Percentiles rank a stretch among this genome's conserved stretches.
These are phyloP conservation scores for Dothideomycetes sp. DNA, from an alignment of 2,329 filamentous ascomycete genomes.

Conservation along the genomic window DNA sequence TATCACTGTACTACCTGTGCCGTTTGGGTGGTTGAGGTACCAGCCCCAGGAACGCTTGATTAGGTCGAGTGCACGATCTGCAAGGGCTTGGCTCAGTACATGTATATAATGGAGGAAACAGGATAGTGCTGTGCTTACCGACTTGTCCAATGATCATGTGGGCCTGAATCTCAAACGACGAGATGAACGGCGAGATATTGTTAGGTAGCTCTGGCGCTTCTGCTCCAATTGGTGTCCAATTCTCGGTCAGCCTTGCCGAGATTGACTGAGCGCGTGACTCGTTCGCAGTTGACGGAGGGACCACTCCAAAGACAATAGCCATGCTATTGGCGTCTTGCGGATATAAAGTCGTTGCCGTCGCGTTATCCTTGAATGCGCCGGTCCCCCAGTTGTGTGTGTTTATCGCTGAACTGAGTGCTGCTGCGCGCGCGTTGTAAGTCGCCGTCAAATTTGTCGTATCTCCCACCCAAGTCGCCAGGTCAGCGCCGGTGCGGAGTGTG, in stretches of 20 bases:
- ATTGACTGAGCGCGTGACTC: conserved; percentile 12
- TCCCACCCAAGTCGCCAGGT: conserved; percentile 18
- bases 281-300: conserved; percentile 1
- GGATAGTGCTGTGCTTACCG: neutral
- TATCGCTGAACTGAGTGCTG: conserved; percentile 15
- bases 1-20: conserved; percentile 47
- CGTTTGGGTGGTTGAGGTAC: conserved; percentile 46
- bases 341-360: conserved; percentile 32
- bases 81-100: conserved; percentile 3
- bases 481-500: conserved; percentile 18
- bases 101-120: no score
- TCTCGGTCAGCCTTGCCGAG: conserved; percentile 28
- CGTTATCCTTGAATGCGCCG: conserved; percentile 24
- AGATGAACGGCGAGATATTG: conserved; percentile 49
- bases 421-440: conserved; percentile 14
- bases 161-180: conserved; percentile 47
- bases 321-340: conserved; percentile 27
- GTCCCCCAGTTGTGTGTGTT: conserved; percentile 19
- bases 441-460: conserved; percentile 15
- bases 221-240: conserved; percentile 47
- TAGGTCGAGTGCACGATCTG: conserved; percentile 40
- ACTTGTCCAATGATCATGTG: conserved; percentile 38
- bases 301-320: conserved; percentile 12
- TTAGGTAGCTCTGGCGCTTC: conserved; percentile 45
- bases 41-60: conserved; percentile 49